Base-by-base conservation (phyloP, 306 rosid genomes). In the Acacia confusa region DNA sequence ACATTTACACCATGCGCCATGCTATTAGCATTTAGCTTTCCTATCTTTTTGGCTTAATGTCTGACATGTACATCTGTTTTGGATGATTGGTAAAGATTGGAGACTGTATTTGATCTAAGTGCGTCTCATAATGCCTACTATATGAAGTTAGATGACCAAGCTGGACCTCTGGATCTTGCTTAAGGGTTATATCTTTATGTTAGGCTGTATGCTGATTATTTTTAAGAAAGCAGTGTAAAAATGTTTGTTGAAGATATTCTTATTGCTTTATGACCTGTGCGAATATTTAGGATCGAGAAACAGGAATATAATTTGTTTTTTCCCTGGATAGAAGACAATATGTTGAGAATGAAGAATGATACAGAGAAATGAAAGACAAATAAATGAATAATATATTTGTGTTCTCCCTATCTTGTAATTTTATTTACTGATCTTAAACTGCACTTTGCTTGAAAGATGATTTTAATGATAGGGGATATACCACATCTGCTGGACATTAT, bases 391-490 rank as follows among this genome's bases (percentile, higher is more conserved):
- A 72, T 22, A 6, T 15, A 22, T 34, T 63, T 72, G 30, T 67
- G 10, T 22, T n/a, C 9, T 68, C 65, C 74, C 72, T 50, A 70
- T 64, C 78, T 30, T 78, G 70, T 14, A 20, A 70, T 75, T 80
- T 63, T 20, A 14, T 77, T 52, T 38, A 57, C 83, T 80, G 83
- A 84, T 81, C 65, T 77, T 41, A 81, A 76, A 80, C 55, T 70
- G 68, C 74, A 74, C 34, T 28, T 79, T 82, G 45, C 78, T 78
- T 78, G 76, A 50, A 89, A 95, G 99, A 95, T 95, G 98, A 86
- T 84, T 82, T 82, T 92, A 79, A 95, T 95, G 99, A 74, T 90
- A 70, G 99, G 92, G 77, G 94, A 95, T 84, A 91, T 95, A 84
- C 96, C 97, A 65, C 89, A 86, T 79, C 82, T 95, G 73, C 90